Base-by-base conservation (phyloP, 106 monocot genomes). In the Gastrodia elata region DNA sequence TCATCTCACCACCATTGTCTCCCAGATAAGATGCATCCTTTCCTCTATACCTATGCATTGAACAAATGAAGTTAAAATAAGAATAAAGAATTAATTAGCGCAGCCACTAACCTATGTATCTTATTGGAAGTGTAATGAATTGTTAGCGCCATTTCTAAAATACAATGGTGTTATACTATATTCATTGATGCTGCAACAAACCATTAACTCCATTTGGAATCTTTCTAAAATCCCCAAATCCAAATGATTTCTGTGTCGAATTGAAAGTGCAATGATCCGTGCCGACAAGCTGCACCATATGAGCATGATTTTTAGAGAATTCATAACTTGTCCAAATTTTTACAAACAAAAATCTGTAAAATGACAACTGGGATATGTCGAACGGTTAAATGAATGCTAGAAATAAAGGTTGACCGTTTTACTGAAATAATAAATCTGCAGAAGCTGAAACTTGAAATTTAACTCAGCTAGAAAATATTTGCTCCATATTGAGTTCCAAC, bases 121-220 rank as follows among this genome's bases (percentile, higher is more conserved):
- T n/a, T n/a, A n/a, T n/a, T n/a, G n/a, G n/a, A n/a, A n/a, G n/a
- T n/a, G n/a, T n/a, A n/a, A n/a, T n/a, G n/a, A n/a, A n/a, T n/a
- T n/a, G n/a, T n/a, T n/a, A n/a, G n/a, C n/a, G n/a, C n/a, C n/a
- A n/a, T n/a, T n/a, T n/a, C 8, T 56, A 30, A 27, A 55, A 52
- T 27, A 38, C 3, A 71, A 67, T 24, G 34, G 28, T 48, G 44
- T 33, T 32, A 20, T 36, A 39, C 7, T 6, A 42, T 6, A 42
- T 37, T 59, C 72, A 25, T 28, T 65, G 43, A 39, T 40, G 3
- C 7, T 68, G 40, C 26, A 64, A 32, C 40, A 69, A 84, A 98
- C 97, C 97, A 83, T 98, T 98, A 68, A 98, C 93, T 70, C 97
- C 97, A 82, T 98, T 98, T 61, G 97, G 97, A 77, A 98, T 98